Evolutionary conservation across 2,329 filamentous ascomycete species (phyloP).

Genomic region (Hypoxylon sp.): DNA sequence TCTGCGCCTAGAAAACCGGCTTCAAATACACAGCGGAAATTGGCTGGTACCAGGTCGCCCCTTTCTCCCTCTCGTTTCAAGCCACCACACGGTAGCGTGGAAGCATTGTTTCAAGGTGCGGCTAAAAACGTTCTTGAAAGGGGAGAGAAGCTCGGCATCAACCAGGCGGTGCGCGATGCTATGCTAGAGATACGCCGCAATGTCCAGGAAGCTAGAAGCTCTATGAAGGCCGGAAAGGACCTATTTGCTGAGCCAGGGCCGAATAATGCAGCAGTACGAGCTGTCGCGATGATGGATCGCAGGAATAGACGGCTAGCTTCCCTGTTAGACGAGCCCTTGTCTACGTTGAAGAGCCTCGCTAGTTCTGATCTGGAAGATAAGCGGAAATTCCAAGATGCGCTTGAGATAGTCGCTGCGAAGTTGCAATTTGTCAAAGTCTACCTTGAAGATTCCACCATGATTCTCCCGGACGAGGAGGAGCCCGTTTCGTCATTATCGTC

Average conservation of each 20-base stretch:
- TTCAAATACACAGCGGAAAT: conserved; percentile 60
- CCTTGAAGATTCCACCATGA: conserved; percentile 70
- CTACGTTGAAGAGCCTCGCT: conserved; percentile 73
- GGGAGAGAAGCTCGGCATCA: conserved; percentile 83
- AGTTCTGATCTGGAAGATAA: conserved; percentile 65
- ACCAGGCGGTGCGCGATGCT: conserved; percentile 84
- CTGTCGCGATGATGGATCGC: conserved; percentile 69
- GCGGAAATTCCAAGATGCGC: conserved; percentile 65
- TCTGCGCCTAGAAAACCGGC: conserved; percentile 57
- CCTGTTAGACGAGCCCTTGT: conserved; percentile 77
- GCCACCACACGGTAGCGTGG: conserved; percentile 72
- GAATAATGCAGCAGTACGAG: conserved; percentile 53
- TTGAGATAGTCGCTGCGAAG: conserved; percentile 74
- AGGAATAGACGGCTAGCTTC: conserved; percentile 77
- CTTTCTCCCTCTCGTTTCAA: conserved; percentile 66
- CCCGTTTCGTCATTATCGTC: conserved; percentile 28
- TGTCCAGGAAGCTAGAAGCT: conserved; percentile 72
- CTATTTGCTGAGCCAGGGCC: conserved; percentile 55
- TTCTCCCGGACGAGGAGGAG: conserved; percentile 60
- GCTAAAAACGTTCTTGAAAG: conserved; percentile 81
- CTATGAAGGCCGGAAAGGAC: conserved; percentile 58
- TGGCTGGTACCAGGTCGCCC: conserved; percentile 61
- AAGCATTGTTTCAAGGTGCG: conserved; percentile 81
- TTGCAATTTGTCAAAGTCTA: conserved; percentile 76
- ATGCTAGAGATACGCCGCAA: conserved; percentile 85